Evolutionary conservation across 306 rosid species (phyloP), one percentile per base, ranked within the genome.

Genomic region (Glycine latifolia): DNA sequence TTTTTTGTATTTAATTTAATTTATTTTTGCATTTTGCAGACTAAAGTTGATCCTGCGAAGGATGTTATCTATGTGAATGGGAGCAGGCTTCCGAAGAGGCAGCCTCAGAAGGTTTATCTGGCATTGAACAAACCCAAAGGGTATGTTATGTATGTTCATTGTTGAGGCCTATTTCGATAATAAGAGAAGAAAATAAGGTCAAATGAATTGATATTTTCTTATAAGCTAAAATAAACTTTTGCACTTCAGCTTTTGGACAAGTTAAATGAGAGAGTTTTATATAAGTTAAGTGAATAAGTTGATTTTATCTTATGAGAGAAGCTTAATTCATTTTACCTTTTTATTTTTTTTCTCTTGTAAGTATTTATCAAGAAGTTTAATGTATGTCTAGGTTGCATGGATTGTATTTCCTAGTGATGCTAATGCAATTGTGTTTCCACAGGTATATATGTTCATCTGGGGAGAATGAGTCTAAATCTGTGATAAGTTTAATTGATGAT

Each of bases 81-180:
- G 46, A 95, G 81, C 80, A 93, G 99, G 15, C 97, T 95, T 77
- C 97, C 99, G 2, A 95, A 89, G 94, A 95, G 82, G 84, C 92
- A 91, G 88, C 93, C 99, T 75, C 85, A 87, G 14, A 95, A 95
- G 87, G 88, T 95, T 79, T 95, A 95, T 87, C 85, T 95, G 79
- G 97, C 97, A 7, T 85, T 95, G 81, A 95, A 95, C 95, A 93
- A 95, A 88, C 99, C 97, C 16, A 95, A 95, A 89, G 99, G 99
- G 99, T 95, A 75, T 80, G 93, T 26, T 26, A 26, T 26, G 31
- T 26, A 26, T 0, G 1, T 56, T 44, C 6, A 46, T 33, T 46
- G 70, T 14, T 65, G 14, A 13, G 49, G 12, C 7, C 2, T 35
- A 10, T 39, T 43, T 2, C 6, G 26, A 65, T 37, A 2, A 6